phyloP scores from a whole-genome alignment of 768 basidiomycete genomes.

The Infundibulicybe gibba region DNA sequence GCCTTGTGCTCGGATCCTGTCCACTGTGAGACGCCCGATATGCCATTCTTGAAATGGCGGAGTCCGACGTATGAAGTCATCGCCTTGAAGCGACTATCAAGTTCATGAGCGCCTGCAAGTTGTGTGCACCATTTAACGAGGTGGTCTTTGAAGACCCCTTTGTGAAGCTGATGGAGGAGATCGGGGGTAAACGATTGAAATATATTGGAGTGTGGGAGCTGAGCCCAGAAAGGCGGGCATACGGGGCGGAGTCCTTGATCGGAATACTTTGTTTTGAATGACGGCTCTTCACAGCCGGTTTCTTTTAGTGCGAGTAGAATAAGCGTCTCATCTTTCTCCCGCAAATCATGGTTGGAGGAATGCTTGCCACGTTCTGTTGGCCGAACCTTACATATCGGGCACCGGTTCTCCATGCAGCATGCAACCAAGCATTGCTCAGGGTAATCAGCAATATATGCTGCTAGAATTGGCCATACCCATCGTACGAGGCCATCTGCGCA shows the following conservation, averaged over 20 bases:
- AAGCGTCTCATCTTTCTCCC: not conserved
- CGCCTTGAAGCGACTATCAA: conserved; percentile 26
- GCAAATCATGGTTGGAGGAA: not conserved
- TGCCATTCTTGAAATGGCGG: conserved; percentile 39
- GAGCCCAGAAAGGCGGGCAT: conserved; percentile 34
- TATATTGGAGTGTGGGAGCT: conserved; percentile 34
- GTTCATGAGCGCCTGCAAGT: conserved; percentile 16
- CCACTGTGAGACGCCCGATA: conserved; percentile 35
- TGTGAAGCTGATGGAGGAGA: conserved; percentile 43
- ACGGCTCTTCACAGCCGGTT: not conserved
- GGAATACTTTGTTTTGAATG: conserved; percentile 10
- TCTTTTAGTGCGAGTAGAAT: not conserved
- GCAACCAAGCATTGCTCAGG: conserved; percentile 33
- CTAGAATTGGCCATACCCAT: conserved; percentile 24
- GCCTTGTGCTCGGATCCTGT: conserved; percentile 38
- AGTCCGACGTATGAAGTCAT: conserved; percentile 25
- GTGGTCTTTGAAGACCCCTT: conserved; percentile 45
- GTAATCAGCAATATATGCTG: conserved; percentile 28
- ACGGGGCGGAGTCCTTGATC: conserved; percentile 6
- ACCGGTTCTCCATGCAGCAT: conserved; percentile 15
- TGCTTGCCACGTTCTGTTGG: conserved; percentile 12
- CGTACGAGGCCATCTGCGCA: conserved; percentile 25
- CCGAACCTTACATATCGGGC: conserved; percentile 21
- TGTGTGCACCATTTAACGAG: conserved; percentile 29
- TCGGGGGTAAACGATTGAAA: conserved; percentile 32